Base-by-base conservation (phyloP, 2,329 filamentous ascomycete genomes). In the Zymoseptoria tritici region DNA sequence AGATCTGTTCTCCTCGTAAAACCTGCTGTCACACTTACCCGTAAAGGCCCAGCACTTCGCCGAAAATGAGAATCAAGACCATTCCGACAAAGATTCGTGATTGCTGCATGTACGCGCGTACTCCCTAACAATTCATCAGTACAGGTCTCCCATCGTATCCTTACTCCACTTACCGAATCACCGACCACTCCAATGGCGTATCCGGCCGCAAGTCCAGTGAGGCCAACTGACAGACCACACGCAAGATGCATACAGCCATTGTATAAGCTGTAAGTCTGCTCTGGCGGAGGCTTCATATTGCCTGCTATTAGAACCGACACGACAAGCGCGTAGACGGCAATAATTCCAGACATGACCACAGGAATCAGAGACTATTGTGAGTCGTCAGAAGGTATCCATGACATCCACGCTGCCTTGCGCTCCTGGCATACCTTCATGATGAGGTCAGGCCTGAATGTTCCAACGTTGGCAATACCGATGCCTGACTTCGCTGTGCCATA, bases 41-140 rank as follows among this genome's bases (percentile, higher is more conserved):
- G 72, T 99, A 99, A 31, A 99, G 86, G 75, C 94, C 94, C 73
- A 99, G 75, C 19, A 99, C 94, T 81, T 99, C 94, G 59, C 91
- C 94, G 74, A 99, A 99, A 84, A 99, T 99, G 64, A 97, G 83
- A 68, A 97, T 97, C 70, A 99, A 79, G 53, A 99, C 93, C 94
- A 97, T 97, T 76, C 94, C 94, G 55, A 99, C 94, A 70, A 97
- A 99, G 66, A 99, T 89, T 64, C 93, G 85, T 55, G 90, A 95
- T 77, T 99, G 94, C 71, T 91, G 85, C 91, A 99, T 96, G 79
- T 95, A 97, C 59, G 91, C 87, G 69, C 94, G 86, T 57, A 97
- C 93, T 62, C 94, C 85, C 82, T 84, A 57, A 60, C 24, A 42
- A 36, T 54, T 26, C 50, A 52, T 58, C 49, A 58, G 52, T 26